A percentile compares a stretch with the other conserved stretches of the same genome.
Conservation (phyloP, 1,284 basidiomycete species). For the Cutaneotrichosporon curvatum region DNA sequence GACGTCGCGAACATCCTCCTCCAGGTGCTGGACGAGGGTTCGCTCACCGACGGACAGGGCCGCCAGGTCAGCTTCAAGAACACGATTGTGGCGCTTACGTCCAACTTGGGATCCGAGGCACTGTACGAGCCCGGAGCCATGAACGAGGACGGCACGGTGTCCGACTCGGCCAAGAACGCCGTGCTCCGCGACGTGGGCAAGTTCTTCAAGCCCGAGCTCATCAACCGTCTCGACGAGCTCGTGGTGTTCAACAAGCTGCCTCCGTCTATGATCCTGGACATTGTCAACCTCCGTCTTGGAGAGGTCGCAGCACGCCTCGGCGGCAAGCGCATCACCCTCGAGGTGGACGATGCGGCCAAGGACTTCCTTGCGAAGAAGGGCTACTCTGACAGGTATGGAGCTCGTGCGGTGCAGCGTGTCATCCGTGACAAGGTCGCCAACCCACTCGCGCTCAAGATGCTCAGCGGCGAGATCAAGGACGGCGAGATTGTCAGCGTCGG, state of each 20-base stretch:
- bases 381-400: conserved; percentile 78
- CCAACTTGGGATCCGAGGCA: conserved; percentile 73
- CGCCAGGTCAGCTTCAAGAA: conserved; percentile 54
- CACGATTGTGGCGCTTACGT: conserved; percentile 87
- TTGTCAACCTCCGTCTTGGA: conserved; percentile 66
- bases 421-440: conserved; percentile 69
- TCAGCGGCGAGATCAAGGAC: conserved; percentile 68
- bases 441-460: conserved; percentile 65
- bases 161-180: conserved; percentile 55
- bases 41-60: conserved; percentile 61
- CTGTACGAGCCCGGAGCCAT: conserved; percentile 64
- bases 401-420: conserved; percentile 73
- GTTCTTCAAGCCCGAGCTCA: conserved; percentile 82
- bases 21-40: conserved; percentile 88
- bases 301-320: conserved; percentile 64
- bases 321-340: conserved; percentile 59
- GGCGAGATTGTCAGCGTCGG: conserved; percentile 60
- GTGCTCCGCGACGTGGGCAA: conserved; percentile 70
- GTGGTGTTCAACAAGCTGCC: conserved; percentile 86
- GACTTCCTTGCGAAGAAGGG: conserved; percentile 72
- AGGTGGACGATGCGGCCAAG: conserved; percentile 59
- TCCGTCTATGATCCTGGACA: conserved; percentile 61
- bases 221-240: conserved; percentile 81
- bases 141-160: conserved; percentile 61
- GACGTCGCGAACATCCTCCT: conserved; percentile 86